These are phyloP conservation scores for Talaromyces atroroseus DNA, from an alignment of 2,329 filamentous ascomycete species.

Conservation along the genomic window DNA sequence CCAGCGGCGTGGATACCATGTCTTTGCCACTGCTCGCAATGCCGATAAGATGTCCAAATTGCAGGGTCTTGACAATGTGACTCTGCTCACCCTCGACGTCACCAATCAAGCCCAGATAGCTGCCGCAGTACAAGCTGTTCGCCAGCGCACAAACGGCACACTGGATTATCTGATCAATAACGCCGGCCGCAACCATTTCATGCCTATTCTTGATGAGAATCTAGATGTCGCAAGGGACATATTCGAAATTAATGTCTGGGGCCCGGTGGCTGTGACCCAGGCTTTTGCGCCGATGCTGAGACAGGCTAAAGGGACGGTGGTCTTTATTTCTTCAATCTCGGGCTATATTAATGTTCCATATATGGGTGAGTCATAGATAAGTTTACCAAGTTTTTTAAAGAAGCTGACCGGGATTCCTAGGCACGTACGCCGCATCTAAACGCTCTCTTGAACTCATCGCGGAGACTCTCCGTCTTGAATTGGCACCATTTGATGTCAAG, in stretches of 20 bases:
- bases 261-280: slow-evolving; percentile 27
- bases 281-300: slow-evolving; percentile 29
- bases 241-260: slow-evolving; percentile 35
- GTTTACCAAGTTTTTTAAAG: not conserved
- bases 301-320: slow-evolving; percentile 12
- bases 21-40: slow-evolving; percentile 35
- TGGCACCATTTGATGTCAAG: slow-evolving; percentile 18
- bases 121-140: slow-evolving; percentile 19
- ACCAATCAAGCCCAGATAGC: slow-evolving; percentile 21
- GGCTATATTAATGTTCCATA: slow-evolving; percentile 25
- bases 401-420: not conserved
- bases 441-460: slow-evolving; percentile 19
- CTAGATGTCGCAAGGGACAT: slow-evolving; percentile 21
- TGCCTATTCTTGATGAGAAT: slow-evolving; percentile 10
- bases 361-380: slow-evolving; percentile 18
- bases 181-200: slow-evolving; percentile 26
- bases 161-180: slow-evolving; percentile 31
- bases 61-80: slow-evolving; percentile 19
- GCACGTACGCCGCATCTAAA: slow-evolving; percentile 21
- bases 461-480: slow-evolving; percentile 22
- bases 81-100: slow-evolving; percentile 27
- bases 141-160: slow-evolving; percentile 24
- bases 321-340: slow-evolving; percentile 31
- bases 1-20: slow-evolving; percentile 26
- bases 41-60: slow-evolving; percentile 24